Conservation (phyloP, 805 yeast species). For the Saccharomyces eubayanus region DNA sequence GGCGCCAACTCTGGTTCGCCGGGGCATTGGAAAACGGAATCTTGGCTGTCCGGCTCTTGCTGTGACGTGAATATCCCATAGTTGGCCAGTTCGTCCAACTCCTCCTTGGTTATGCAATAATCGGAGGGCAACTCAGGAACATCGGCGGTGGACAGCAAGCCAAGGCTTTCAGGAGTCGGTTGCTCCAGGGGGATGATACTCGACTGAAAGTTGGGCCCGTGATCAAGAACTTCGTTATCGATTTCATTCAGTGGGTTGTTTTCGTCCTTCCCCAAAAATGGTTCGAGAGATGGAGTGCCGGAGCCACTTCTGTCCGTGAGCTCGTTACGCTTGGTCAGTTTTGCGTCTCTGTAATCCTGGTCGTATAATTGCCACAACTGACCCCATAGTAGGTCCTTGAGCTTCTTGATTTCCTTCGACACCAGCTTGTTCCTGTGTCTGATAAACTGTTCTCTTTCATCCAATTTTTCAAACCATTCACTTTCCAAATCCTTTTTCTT, state of each 20-base stretch:
- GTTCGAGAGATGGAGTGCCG: not conserved
- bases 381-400: slow-evolving; percentile 26
- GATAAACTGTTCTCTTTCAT: slow-evolving; percentile 26
- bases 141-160: not conserved
- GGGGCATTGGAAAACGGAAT: slow-evolving; percentile 30
- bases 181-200: slow-evolving; percentile 1
- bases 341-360: slow-evolving; percentile 19
- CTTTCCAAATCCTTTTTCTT: slow-evolving; percentile 39
- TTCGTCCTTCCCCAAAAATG: not conserved
- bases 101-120: slow-evolving; percentile 21
- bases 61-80: slow-evolving; percentile 14
- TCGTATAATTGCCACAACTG: slow-evolving; percentile 26
- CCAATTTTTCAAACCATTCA: slow-evolving; percentile 29
- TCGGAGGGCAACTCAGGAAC: slow-evolving; percentile 18
- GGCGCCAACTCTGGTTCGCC: slow-evolving; percentile 3
- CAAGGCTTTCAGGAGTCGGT: not conserved
- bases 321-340: slow-evolving; percentile 10
- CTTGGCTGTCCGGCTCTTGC: slow-evolving; percentile 16
- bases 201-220: slow-evolving; percentile 9
- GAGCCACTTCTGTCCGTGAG: not conserved
- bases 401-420: slow-evolving; percentile 17
- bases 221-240: slow-evolving; percentile 9
- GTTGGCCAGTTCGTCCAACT: slow-evolving; percentile 15
- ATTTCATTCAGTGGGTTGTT: slow-evolving; percentile 1
- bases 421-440: slow-evolving; percentile 21